Base-by-base conservation (phyloP, 2,329 filamentous ascomycete species). In the Alternaria ventricosa region DNA sequence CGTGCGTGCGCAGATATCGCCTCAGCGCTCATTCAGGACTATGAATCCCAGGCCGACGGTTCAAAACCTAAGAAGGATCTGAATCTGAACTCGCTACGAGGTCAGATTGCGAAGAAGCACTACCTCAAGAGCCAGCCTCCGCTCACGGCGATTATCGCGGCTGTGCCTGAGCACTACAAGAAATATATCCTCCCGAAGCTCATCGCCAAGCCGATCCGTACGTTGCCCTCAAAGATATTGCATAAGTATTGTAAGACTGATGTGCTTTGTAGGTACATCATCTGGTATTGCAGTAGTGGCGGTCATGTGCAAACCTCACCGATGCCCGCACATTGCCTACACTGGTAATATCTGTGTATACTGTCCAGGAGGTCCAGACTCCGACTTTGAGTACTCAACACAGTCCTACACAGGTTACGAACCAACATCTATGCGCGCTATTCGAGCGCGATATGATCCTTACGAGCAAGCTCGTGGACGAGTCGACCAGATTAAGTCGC, bases 291-390 rank as follows among this genome's bases (percentile, higher is more conserved):
- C 96, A 3, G 96, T 99, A 9, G 96, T 99, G 50, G 96, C 96
- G 46, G 96, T 99, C 71, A 99, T 99, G 96, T 98, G 96, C 87
- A 99, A 99, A 81, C 96, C 96, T 23, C 96, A 99, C 80, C 87
- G 96, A 78, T 99, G 96, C 77, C 96, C 96, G 18, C 96, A 99
- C 78, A 99, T 99, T 72, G 93, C 96, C 11, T 99, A 97, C 80
- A 99, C 96, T 0, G 96, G 96, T 67, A 99, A 99, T 78, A 98
- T 99, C 67, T 99, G 96, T 80, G 96, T 99, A 65, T 99, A 99
- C 83, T 99, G 96, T 77, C 96, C 96, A 10, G 96, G 96, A 70
- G 96, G 96, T 1, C 96, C 96, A 9, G 96, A 99, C 78, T 97
- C 94, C 54, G 96, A 99, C 78, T 99, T 99, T 75, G 96, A 99